Evolutionary conservation across 164 flowering plant genomes (phyloP).

Genomic region (Nelumbo lutea): DNA sequence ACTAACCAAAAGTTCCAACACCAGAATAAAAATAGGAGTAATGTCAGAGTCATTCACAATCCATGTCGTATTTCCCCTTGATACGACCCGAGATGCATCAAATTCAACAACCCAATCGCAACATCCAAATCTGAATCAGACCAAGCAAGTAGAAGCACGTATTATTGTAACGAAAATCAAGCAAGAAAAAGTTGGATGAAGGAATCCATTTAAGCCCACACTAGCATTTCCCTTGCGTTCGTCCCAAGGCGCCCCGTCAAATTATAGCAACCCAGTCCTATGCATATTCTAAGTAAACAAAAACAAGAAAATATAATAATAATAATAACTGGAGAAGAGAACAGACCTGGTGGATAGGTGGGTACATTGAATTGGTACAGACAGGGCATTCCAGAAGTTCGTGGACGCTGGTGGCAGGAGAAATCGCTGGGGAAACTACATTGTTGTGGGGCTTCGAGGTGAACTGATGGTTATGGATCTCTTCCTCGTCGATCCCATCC

Average conservation of each 20-base stretch:
- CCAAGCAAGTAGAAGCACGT: neutral
- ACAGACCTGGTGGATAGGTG: conserved; percentile 39
- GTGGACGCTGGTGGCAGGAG: conserved; percentile 31
- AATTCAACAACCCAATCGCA: neutral
- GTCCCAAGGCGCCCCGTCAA: neutral
- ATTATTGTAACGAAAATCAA: neutral
- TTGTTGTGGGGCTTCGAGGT: conserved; percentile 23
- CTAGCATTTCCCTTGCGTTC: neutral
- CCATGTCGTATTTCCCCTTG: neutral
- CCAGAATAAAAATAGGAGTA: too few relatives aligned
- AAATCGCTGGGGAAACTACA: conserved; percentile 9
- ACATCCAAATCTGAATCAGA: neutral
- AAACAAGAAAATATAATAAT: neutral
- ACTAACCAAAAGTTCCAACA: neutral
- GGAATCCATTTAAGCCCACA: conserved; percentile 1
- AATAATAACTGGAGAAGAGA: neutral
- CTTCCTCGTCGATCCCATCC: conserved; percentile 32
- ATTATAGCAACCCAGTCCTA: neutral
- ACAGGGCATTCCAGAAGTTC: conserved; percentile 44
- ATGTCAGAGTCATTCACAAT: neutral
- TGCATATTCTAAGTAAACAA: neutral
- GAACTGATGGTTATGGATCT: conserved; percentile 22
- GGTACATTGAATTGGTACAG: conserved; percentile 42
- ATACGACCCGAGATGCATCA: neutral
- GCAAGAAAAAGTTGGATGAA: neutral